Evolutionary conservation across 2,329 filamentous ascomycete species (phyloP), one percentile per base, ranked within the genome.

Genomic region (Cucurbitaria berberidis): DNA sequence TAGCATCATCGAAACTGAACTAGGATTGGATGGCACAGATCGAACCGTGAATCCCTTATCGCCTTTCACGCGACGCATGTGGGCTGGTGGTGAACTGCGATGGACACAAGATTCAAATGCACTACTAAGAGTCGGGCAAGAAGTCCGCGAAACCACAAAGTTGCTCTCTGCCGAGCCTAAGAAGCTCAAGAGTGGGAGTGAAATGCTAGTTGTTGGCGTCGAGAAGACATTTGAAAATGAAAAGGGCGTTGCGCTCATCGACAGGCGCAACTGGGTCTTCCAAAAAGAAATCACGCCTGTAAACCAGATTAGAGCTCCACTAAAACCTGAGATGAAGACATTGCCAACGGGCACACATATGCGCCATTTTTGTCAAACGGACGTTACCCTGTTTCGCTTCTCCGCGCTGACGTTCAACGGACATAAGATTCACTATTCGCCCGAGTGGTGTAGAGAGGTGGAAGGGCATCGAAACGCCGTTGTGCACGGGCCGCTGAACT

Each of bases 371-470:
- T 82, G 77, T 0, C 91, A 92, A 3, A 86, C 87, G 5, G 80
- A 84, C 1, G 81, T 84, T 3, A 83, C 96, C 2, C 84, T 99
- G 45, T 96, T 96, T 77, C 86, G 93, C 49, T 99, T 96, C 80
- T 93, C 89, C 16, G 93, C 93, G 6, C 82, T 99, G 40, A 93
- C 90, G 1, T 95, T 92, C 79, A 99, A 99, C 75, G 91, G 91
- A 1, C 95, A 99, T 74, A 82, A 84, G 21, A 98, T 99, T 64
- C 95, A 99, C 75, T 82, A 96, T 19, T 89, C 96, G 69, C 84
- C 82, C 0, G 71, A 82, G 44, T 96, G 90, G 77, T 88, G 88
- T 51, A 82, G 82, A 24, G 77, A 84, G 10, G 79, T 87, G 4
- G 95, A 98, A 74, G 89, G 89, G 3, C 87, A 96, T 72, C 82